Percentiles rank a stretch among this genome's conserved stretches.
Conservation (phyloP, 257 asterid genomes). For the Avicennia marina region DNA sequence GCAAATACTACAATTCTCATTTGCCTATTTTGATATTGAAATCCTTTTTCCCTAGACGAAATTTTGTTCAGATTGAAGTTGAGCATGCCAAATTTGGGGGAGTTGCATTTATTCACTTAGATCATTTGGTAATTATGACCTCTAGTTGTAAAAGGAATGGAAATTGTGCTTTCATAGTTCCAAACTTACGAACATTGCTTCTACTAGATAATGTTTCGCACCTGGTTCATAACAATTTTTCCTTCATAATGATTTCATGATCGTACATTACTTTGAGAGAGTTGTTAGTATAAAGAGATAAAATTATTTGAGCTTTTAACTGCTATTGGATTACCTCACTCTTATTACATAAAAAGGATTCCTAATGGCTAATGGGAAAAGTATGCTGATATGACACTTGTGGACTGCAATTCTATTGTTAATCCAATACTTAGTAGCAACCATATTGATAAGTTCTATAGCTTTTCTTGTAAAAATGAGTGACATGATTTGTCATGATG, state of each 20-base stretch:
- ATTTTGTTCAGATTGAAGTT: too few species aligned
- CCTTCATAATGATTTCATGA: background rate
- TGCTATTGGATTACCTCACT: conserved; percentile 61
- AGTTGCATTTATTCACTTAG: too few species aligned
- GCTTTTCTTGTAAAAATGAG: background rate
- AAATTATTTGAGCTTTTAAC: conserved; percentile 52
- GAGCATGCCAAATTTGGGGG: too few species aligned
- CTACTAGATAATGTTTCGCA: background rate
- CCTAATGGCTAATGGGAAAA: conserved; percentile 60
- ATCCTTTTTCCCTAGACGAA: too few species aligned
- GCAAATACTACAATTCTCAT: too few species aligned
- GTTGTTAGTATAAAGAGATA: conserved; percentile 46
- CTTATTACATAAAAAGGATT: conserved; percentile 44
- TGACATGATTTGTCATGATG: too few species aligned
- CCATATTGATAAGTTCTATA: conserved; percentile 50
- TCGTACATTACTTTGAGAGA: conserved; percentile 38
- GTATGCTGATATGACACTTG: conserved; percentile 60
- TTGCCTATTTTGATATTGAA: too few species aligned
- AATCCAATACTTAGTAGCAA: conserved; percentile 61
- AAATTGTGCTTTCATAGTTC: background rate
- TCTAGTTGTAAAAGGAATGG: too few species aligned
- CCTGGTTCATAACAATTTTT: background rate
- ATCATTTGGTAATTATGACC: too few species aligned
- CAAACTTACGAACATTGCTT: background rate
- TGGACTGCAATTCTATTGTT: conserved; percentile 75